Base-by-base conservation (phyloP, 768 basidiomycete species). In the Naganishia vaughanmartiniae region DNA sequence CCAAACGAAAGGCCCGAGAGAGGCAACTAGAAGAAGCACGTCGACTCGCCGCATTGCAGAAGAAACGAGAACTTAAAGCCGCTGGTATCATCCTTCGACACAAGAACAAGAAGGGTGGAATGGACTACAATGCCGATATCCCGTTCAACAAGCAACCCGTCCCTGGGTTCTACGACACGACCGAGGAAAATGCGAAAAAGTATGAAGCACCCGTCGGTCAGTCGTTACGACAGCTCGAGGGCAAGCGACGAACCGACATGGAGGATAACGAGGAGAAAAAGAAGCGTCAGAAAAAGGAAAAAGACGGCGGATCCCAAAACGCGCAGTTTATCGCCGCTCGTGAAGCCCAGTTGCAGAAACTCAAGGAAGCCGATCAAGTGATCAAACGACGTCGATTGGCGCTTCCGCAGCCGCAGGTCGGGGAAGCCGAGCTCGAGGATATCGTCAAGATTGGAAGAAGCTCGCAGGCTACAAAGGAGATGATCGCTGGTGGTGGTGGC, bases 81-180 rank as follows among this genome's bases (percentile, higher is more conserved):
- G 96, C 96, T 46, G 96, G 96, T 73, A 97, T 99, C 79, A 92
- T 98, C 74, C 91, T 94, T 88, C 89, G 94, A 28, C 87, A 89
- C 77, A 96, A 97, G 83, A 98, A 98, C 84, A 89, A 90, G 83
- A 95, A 91, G 81, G 94, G 57, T 7, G 69, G 94, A 67, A 98
- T 98, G 96, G 95, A 96, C 82, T 99, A 98, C 83, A 99, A 97
- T 77, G 88, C 93, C 63, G 96, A 99, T 78, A 96, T 97, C 74
- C 96, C 96, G 0, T 98, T 98, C 79, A 96, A 99, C 83, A 97
- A 98, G 84, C 91, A 91, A 78, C 86, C 96, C 0, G 93, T 92
- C 0, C 83, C 94, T 12, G 96, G 96, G 0, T 99, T 99, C 83
- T 99, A 98, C 81, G 96, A 99, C 79, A 93, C 92, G 1, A 86